A percentile compares a stretch with the other conserved stretches of the same genome.
Conservation (phyloP, 805 yeast genomes). For the Cyberlindnera euphorbiiphila region DNA sequence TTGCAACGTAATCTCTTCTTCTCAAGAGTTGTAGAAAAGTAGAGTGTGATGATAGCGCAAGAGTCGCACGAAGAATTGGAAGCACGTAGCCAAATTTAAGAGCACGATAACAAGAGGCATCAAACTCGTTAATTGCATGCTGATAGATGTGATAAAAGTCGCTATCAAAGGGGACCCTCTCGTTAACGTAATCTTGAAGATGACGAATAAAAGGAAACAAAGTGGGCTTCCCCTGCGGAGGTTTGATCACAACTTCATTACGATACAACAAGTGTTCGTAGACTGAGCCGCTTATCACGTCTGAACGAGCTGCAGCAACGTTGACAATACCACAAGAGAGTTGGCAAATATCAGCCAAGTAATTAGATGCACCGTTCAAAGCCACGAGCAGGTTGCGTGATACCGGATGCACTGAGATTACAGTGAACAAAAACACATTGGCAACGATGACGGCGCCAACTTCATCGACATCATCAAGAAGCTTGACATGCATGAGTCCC, state of each 20-base stretch:
- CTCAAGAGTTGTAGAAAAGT: conserved; percentile 15
- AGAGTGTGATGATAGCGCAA: conserved; percentile 9
- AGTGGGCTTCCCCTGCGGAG: conserved; percentile 6
- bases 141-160: conserved; percentile 7
- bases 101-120: conserved; percentile 19
- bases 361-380: conserved; percentile 12
- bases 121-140: conserved; percentile 15
- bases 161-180: conserved; percentile 2
- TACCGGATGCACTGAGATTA: conserved; percentile 22
- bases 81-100: conserved; percentile 20
- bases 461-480: conserved; percentile 1
- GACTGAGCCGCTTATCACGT: conserved; percentile 9
- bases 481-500: neutral
- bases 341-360: conserved; percentile 16
- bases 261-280: conserved; percentile 15
- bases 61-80: conserved; percentile 18
- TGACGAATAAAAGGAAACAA: conserved; percentile 18
- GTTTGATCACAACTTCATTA: conserved; percentile 11
- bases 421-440: conserved; percentile 21
- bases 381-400: conserved; percentile 13
- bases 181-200: conserved; percentile 14
- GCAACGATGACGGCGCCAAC: conserved; percentile 19
- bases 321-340: conserved; percentile 14
- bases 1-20: conserved; percentile 16
- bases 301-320: conserved; percentile 6